Percentiles rank a stretch among this genome's conserved stretches.
Conservation (phyloP, 2,329 filamentous ascomycete species). For the Claviceps pusilla region DNA sequence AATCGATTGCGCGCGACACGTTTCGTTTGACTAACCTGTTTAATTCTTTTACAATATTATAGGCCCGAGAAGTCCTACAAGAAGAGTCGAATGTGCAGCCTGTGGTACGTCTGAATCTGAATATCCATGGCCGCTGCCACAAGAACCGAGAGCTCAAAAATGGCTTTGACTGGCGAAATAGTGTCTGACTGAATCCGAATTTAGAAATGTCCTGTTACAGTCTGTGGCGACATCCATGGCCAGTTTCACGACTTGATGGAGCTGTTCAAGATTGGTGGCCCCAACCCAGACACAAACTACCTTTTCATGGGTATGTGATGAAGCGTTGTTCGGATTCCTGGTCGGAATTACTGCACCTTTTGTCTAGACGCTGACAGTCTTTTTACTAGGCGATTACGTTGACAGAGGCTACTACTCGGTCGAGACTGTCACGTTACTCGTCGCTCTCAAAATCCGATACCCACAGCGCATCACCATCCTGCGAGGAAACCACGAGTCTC, state of each 20-base stretch:
- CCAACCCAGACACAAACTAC: conserved; percentile 97
- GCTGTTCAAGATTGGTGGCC: conserved; percentile 95
- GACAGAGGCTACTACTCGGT: conserved; percentile 98
- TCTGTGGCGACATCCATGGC: conserved; percentile 97
- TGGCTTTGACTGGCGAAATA: not conserved
- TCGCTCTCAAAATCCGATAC: conserved; percentile 95
- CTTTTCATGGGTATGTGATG: conserved; percentile 78
- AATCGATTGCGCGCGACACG: not conserved
- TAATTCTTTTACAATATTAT: conserved; percentile 3
- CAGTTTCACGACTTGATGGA: conserved; percentile 99
- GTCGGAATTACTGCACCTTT: not conserved
- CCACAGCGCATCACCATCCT: conserved; percentile 96
- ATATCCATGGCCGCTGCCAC: not conserved
- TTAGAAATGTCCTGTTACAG: conserved; percentile 95
- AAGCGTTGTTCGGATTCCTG: not conserved
- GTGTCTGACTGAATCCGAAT: not conserved
- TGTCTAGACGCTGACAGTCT: not conserved
- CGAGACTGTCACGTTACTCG: conserved; percentile 90
- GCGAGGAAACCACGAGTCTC: conserved; percentile 95
- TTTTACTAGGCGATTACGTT: conserved; percentile 71
- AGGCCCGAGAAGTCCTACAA: conserved; percentile 92
- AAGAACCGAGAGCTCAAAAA: not conserved
- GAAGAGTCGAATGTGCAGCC: conserved; percentile 98
- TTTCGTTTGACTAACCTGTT: conserved; percentile 15
- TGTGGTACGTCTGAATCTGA: conserved; percentile 50